Percentiles rank a stretch among this genome's conserved stretches.
Evolutionary conservation across 1,284 basidiomycete species (phyloP).

Genomic region (Polyporus tsugae): DNA sequence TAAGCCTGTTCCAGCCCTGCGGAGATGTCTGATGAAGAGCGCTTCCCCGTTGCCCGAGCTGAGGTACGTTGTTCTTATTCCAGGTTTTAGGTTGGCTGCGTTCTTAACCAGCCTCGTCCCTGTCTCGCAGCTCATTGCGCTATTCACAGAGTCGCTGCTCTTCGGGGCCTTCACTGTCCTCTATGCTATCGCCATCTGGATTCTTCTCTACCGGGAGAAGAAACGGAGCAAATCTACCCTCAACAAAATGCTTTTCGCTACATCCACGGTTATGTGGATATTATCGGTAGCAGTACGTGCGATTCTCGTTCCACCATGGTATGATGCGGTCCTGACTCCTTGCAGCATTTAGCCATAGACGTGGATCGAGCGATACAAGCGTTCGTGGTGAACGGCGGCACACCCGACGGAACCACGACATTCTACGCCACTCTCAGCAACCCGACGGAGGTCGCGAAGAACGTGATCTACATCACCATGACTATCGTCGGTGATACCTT

Average conservation of each 20-base stretch:
- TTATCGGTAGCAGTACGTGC: constrained; percentile 26
- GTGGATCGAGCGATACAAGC: constrained; percentile 25
- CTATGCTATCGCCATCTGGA: constrained; percentile 33
- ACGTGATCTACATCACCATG: constrained; percentile 33
- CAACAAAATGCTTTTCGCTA: constrained; percentile 32
- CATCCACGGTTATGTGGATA: constrained; percentile 31
- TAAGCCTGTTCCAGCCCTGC: constrained; percentile 16
- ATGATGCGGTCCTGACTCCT: neutral
- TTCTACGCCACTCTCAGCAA: constrained; percentile 27
- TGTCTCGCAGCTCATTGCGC: constrained; percentile 19
- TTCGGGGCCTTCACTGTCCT: constrained; percentile 34
- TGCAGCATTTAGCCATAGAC: constrained; percentile 31
- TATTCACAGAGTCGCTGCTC: constrained; percentile 32
- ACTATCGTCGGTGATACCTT: constrained; percentile 32
- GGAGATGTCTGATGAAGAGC: constrained; percentile 22
- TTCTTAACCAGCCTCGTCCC: neutral
- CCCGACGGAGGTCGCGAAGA: constrained; percentile 32
- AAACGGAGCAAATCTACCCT: constrained; percentile 21
- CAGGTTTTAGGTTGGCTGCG: neutral
- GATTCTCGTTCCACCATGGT: no score
- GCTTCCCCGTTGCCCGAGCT: constrained; percentile 22
- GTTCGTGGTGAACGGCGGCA: constrained; percentile 26
- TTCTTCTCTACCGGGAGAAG: constrained; percentile 33
- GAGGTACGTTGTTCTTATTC: constrained; percentile 5
- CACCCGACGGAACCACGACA: constrained; percentile 15